Base-by-base conservation (phyloP, 345 rosid species). In the Anastatica hierochuntica region DNA sequence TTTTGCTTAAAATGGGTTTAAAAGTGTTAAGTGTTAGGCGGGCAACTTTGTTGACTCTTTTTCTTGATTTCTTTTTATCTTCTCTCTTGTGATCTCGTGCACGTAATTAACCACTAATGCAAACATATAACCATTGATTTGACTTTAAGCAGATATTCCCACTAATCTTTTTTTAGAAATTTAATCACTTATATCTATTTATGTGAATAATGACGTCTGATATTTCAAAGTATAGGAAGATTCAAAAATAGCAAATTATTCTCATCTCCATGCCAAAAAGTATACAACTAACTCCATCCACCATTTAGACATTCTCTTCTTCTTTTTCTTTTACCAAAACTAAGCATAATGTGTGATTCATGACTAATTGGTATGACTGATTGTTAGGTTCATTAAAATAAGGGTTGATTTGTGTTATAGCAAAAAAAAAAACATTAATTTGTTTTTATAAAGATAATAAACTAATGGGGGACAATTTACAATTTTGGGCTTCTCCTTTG, bases 1-100 rank as follows among this genome's bases (percentile, higher is more conserved):
- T 48, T 65, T 57, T n/a, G 24, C 58, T 33, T 57, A 50, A 49
- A 43, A 49, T 57, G 33, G 20, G 5, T 42, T 17, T n/a, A 56
- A 42, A 49, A 29, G 58, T 49, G 45, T 14, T 56, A 41, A 29
- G 7, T 51, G n/a, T n/a, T 66, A 66, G 71, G 66, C 56, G 50
- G 66, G 50, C 71, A 59, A 66, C 71, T 53, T 10, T 58, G 60
- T 66, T 66, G 71, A 66, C 65, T 52, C 56, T 59, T 29, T 24
- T 44, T 14, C 10, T 43, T 50, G 36, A 16, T 38, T 42, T 30
- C 14, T 24, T 40, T 19, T 5, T 2, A 5, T 26, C 21, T 57
- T n/a, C n/a, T n/a, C 3, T 41, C n/a, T 56, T 64, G 58, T 57
- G 53, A 43, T 58, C 70, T 13, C 70, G 54, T 51, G 52, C 54